Conservation (phyloP, 768 basidiomycete genomes). For the Tylopilus sp. region DNA sequence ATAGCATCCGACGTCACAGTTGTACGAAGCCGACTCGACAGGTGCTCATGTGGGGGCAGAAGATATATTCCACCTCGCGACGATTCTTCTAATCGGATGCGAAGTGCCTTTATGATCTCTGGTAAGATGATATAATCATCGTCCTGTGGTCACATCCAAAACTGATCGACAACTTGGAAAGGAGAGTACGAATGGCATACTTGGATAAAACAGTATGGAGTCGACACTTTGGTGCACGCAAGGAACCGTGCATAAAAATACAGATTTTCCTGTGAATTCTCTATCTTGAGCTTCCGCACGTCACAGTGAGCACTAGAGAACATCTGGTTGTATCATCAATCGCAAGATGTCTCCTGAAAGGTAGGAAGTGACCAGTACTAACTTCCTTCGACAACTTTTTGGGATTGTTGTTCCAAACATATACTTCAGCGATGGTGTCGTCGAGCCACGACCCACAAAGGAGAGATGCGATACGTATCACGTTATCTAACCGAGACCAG, state of each 20-base stretch:
- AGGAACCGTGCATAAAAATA: constrained; percentile 63
- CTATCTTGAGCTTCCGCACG: constrained; percentile 42
- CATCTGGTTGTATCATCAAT: constrained; percentile 30
- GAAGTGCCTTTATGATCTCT: constrained; percentile 52
- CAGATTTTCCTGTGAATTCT: constrained; percentile 54
- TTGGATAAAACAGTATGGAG: constrained; percentile 62
- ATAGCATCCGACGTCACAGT: constrained; percentile 36
- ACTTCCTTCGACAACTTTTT: constrained; percentile 42
- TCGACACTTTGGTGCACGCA: constrained; percentile 49
- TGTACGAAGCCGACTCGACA: constrained; percentile 50
- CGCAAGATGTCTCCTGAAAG: not conserved
- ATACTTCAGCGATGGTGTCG: constrained; percentile 44
- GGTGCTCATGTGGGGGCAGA: constrained; percentile 58
- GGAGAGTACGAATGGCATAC: constrained; percentile 27
- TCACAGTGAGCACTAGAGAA: constrained; percentile 43
- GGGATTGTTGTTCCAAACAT: constrained; percentile 66
- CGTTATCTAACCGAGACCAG: constrained; percentile 65
- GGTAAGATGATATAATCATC: constrained; percentile 65
- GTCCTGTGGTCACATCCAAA: constrained; percentile 40
- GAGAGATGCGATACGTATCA: constrained; percentile 49
- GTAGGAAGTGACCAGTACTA: constrained; percentile 11
- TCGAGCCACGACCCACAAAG: constrained; percentile 48
- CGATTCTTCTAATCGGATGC: constrained; percentile 33
- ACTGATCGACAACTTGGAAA: not conserved
- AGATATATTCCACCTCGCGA: constrained; percentile 43